A percentile compares a stretch with the other conserved stretches of the same genome.
Evolutionary conservation across 345 rosid genomes (phyloP).

Genomic region (Eucalyptus microcorys): DNA sequence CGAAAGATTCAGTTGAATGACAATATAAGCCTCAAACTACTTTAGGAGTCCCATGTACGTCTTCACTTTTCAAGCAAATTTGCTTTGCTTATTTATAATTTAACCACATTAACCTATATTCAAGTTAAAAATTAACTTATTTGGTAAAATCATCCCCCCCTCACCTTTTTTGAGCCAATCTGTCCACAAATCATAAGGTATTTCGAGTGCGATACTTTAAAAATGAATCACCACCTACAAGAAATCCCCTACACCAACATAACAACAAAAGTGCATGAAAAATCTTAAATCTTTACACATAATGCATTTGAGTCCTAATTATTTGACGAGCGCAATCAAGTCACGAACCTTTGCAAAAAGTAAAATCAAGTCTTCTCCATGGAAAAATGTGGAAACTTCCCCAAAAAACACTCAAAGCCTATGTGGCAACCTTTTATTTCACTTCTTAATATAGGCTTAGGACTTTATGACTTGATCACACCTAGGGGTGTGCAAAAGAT

Average conservation of each 20-base stretch:
- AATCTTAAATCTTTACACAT: background rate
- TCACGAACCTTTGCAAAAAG: background rate
- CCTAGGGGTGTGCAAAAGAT: too few species aligned
- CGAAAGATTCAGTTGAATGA: background rate
- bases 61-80: background rate
- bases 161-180: background rate
- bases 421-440: background rate
- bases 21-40: background rate
- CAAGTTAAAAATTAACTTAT: background rate
- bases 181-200: fast-evolving
- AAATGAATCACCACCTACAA: background rate
- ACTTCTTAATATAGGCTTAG: background rate
- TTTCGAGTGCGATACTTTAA: fast-evolving
- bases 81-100: background rate
- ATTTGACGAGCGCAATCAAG: background rate
- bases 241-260: background rate
- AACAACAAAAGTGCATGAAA: background rate
- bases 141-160: background rate
- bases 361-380: background rate
- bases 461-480: background rate
- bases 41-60: background rate
- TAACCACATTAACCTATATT: background rate
- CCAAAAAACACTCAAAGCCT: background rate
- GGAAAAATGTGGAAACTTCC: background rate
- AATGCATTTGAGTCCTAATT: background rate